These are phyloP conservation scores for Mitragyna speciosa DNA, from an alignment of 257 asterid species.

Conservation along the genomic window DNA sequence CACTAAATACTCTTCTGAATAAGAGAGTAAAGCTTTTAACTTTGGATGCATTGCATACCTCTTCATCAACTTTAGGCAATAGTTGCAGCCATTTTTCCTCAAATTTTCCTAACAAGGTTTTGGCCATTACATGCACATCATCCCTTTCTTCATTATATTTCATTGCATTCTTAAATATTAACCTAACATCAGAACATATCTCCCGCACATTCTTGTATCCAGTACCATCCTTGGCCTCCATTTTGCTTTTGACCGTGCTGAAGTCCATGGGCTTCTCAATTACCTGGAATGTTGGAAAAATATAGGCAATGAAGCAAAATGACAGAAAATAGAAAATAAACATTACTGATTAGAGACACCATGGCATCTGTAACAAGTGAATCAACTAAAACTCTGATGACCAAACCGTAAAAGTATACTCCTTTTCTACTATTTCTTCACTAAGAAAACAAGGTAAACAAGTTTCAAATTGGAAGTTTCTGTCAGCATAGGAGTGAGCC, in stretches of 20 bases:
- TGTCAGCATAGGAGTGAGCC: neutral
- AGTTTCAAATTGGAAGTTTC: neutral
- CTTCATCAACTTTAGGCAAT: constrained; percentile 91
- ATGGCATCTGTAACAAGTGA: neutral
- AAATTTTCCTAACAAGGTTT: constrained; percentile 69
- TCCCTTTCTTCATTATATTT: constrained; percentile 76
- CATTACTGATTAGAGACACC: neutral
- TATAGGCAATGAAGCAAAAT: constrained; percentile 14
- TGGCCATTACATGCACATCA: constrained; percentile 89
- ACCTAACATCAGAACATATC: constrained; percentile 80
- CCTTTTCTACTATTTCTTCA: neutral
- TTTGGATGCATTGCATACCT: constrained; percentile 44
- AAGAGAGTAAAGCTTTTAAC: neutral
- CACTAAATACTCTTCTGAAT: neutral
- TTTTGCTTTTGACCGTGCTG: constrained; percentile 74
- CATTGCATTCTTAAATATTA: constrained; percentile 90
- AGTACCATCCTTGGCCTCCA: constrained; percentile 82
- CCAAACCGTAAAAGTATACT: neutral
- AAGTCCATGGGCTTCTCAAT: constrained; percentile 98
- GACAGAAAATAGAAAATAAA: neutral
- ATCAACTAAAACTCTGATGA: neutral
- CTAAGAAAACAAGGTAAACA: neutral
- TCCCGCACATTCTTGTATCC: constrained; percentile 86
- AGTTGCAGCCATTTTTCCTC: constrained; percentile 90
- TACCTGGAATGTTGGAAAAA: constrained; percentile 42